phyloP scores from a whole-genome alignment of 75 land plant genomes.

The Cunninghamia lanceolata region DNA sequence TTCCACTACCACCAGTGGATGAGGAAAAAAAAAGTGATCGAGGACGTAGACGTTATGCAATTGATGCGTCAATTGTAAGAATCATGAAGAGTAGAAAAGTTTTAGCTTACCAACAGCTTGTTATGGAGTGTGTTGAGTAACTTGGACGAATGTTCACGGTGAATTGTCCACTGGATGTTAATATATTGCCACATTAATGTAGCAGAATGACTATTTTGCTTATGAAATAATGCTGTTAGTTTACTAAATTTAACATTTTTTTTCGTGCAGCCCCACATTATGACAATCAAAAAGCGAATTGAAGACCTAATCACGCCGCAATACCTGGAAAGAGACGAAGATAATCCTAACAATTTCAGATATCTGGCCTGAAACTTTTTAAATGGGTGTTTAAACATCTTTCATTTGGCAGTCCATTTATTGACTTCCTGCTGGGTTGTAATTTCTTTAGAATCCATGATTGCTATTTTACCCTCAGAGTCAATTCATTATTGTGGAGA shows the following conservation, averaged over 20 bases:
- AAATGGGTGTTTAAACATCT: neutral
- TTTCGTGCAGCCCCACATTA: constrained; percentile 76
- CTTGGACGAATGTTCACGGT: constrained; percentile 96
- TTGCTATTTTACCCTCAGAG: neutral
- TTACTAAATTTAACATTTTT: neutral
- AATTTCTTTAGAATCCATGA: neutral
- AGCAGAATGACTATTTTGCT: neutral
- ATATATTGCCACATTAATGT: neutral
- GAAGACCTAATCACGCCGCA: constrained; percentile 88
- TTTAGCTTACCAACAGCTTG: constrained; percentile 79
- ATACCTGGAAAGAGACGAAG: constrained; percentile 84
- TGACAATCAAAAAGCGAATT: constrained; percentile 88
- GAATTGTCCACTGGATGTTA: neutral
- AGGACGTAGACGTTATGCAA: constrained; percentile 95
- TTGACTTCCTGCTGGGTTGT: neutral
- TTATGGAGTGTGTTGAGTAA: constrained; percentile 88
- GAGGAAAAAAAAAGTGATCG: constrained; percentile 97
- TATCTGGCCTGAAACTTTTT: constrained; percentile 61
- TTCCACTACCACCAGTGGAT: constrained; percentile 94
- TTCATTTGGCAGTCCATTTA: neutral
- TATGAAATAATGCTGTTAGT: neutral
- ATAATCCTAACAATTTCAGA: constrained; percentile 80
- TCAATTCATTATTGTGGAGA: neutral
- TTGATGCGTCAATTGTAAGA: constrained; percentile 94
- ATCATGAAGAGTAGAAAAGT: constrained; percentile 97